Percentiles rank a stretch among this genome's conserved stretches.
phyloP scores from a whole-genome alignment of 768 basidiomycete species.

The Coprinellus aureogranulatus region DNA sequence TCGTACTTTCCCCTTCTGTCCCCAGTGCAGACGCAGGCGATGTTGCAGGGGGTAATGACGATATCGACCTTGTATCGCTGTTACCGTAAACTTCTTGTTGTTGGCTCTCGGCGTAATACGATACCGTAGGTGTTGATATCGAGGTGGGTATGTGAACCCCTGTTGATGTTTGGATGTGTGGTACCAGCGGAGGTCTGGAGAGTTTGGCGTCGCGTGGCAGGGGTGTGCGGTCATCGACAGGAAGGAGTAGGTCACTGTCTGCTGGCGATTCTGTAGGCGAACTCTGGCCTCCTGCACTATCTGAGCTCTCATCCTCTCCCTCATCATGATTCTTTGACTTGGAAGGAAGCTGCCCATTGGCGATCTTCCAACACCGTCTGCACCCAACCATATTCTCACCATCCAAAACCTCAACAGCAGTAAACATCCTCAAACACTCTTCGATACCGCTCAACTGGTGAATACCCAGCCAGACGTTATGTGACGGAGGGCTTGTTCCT shows the following conservation, averaged over 20 bases:
- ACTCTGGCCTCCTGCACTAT: slow-evolving; percentile 13
- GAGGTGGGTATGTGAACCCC: slow-evolving; percentile 33
- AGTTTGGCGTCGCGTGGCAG: background rate
- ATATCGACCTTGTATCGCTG: slow-evolving; percentile 33
- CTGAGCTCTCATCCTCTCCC: slow-evolving; percentile 27
- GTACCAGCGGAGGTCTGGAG: background rate
- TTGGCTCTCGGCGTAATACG: slow-evolving; percentile 28
- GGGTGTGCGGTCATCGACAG: background rate
- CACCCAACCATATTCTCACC: slow-evolving; percentile 96
- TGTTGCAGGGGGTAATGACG: slow-evolving; percentile 36
- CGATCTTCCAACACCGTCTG: slow-evolving; percentile 90
- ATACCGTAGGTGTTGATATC: slow-evolving; percentile 39
- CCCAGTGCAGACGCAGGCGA: slow-evolving; percentile 17
- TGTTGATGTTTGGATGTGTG: background rate
- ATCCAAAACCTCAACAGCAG: slow-evolving; percentile 88
- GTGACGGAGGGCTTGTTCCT: slow-evolving; percentile 11
- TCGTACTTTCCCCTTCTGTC: background rate
- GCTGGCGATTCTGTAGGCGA: background rate
- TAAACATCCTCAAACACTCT: slow-evolving; percentile 85
- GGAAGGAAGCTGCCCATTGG: slow-evolving; percentile 42
- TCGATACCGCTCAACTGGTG: slow-evolving; percentile 60
- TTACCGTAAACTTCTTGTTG: background rate
- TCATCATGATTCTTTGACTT: slow-evolving; percentile 18
- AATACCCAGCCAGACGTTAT: slow-evolving; percentile 40
- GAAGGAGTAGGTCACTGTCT: background rate